Conservation (phyloP, 257 asterid species). For the Fraxinus cuspidata region DNA sequence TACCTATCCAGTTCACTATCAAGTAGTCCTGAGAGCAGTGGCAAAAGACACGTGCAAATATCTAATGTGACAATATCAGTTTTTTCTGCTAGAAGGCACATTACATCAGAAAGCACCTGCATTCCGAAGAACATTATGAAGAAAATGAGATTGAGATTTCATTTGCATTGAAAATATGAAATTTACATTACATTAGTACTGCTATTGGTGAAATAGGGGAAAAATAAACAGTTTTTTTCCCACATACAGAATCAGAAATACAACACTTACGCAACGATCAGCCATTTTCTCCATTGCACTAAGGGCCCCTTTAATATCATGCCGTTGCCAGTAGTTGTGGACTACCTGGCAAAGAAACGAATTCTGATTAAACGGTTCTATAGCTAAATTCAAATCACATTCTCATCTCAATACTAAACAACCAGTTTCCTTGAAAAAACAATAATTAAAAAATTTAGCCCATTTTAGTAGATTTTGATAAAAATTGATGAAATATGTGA, state of each 20-base stretch:
- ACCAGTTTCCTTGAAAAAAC: neutral
- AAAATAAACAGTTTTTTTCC: slow-evolving; percentile 10
- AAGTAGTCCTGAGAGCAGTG: slow-evolving; percentile 74
- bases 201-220: slow-evolving; percentile 9
- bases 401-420: neutral
- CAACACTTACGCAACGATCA: slow-evolving; percentile 74
- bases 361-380: slow-evolving; percentile 1
- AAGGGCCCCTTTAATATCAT: slow-evolving; percentile 84
- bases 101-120: slow-evolving; percentile 95
- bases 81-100: slow-evolving; percentile 72
- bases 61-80: slow-evolving; percentile 75
- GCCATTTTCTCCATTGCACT: slow-evolving; percentile 73
- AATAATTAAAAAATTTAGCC: neutral
- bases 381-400: neutral
- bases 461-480: no score
- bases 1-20: slow-evolving; percentile 86
- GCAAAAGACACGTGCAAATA: slow-evolving; percentile 79
- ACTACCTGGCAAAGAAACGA: slow-evolving; percentile 54
- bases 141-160: slow-evolving; percentile 14
- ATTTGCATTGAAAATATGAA: slow-evolving; percentile 18
- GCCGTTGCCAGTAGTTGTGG: slow-evolving; percentile 76
- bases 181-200: slow-evolving; percentile 18
- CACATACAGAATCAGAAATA: slow-evolving; percentile 17
- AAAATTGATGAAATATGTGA: no score
- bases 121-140: slow-evolving; percentile 21